These are phyloP conservation scores for Huntiella moniliformis DNA, from an alignment of 2,329 filamentous ascomycete genomes.

Conservation along the genomic window DNA sequence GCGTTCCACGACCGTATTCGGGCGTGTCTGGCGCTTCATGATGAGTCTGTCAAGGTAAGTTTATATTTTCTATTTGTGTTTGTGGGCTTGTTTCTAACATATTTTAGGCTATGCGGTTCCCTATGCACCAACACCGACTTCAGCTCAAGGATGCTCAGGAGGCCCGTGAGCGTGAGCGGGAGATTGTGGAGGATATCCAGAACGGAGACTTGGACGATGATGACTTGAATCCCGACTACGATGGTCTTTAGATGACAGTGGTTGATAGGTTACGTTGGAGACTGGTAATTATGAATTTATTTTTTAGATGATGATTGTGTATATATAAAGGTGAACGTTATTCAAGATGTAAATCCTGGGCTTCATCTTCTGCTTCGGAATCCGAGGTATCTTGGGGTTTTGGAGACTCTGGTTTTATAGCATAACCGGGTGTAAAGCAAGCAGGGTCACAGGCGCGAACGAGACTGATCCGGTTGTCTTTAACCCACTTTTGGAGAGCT, in stretches of 20 bases:
- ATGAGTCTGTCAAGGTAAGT: slow-evolving; percentile 90
- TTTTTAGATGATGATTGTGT: too few relatives aligned
- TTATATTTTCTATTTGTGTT: not conserved
- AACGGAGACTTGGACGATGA: slow-evolving; percentile 95
- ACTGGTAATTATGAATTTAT: too few relatives aligned
- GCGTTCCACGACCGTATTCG: slow-evolving; percentile 94
- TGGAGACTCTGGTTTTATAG: slow-evolving; percentile 22
- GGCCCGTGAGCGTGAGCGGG: slow-evolving; percentile 85
- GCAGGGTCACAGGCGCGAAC: slow-evolving; percentile 50
- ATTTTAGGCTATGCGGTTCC: slow-evolving; percentile 85
- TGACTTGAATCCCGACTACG: slow-evolving; percentile 87
- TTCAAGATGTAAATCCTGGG: too few relatives aligned
- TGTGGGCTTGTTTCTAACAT: not conserved
- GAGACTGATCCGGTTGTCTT: slow-evolving; percentile 40
- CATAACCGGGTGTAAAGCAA: slow-evolving; percentile 55
- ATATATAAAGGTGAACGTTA: too few relatives aligned
- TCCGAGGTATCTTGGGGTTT: not conserved
- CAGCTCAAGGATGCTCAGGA: slow-evolving; percentile 98
- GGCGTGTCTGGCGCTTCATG: slow-evolving; percentile 78
- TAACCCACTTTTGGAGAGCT: slow-evolving; percentile 34
- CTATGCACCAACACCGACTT: slow-evolving; percentile 95
- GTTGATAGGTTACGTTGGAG: not conserved
- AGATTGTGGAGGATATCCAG: slow-evolving; percentile 97
- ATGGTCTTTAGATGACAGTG: slow-evolving; percentile 53
- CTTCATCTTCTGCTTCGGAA: not conserved